Percentiles rank a stretch among this genome's conserved stretches.
These are phyloP conservation scores for Anthracocystis setariae DNA, from an alignment of 1,284 basidiomycete species.

Conservation along the genomic window DNA sequence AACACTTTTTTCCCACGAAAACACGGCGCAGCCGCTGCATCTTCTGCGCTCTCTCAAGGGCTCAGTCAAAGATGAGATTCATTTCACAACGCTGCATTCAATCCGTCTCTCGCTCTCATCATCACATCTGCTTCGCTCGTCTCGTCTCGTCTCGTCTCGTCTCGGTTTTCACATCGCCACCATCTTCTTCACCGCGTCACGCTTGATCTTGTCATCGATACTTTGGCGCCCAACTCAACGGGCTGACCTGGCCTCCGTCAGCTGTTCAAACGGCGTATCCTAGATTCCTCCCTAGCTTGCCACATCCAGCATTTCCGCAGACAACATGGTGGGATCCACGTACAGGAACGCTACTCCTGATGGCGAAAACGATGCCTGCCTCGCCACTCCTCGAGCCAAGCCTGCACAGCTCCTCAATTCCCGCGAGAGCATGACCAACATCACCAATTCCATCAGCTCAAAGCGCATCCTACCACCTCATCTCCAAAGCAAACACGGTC, in stretches of 20 bases:
- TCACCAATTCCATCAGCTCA: slow-evolving; percentile 37
- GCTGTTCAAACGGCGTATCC: no score
- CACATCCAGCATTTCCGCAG: not conserved
- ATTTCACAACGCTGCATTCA: no score
- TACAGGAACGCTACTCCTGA: slow-evolving; percentile 35
- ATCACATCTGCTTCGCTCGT: no score
- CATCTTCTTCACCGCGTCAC: no score
- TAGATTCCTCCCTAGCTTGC: not conserved
- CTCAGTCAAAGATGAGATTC: no score
- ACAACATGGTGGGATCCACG: slow-evolving; percentile 20
- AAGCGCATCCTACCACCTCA: slow-evolving; percentile 37
- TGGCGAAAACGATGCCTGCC: slow-evolving; percentile 28
- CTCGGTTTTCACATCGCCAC: no score
- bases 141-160: no score
- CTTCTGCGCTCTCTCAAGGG: no score
- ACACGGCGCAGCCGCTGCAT: no score
- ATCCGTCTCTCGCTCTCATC: no score
- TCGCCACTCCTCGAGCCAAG: slow-evolving; percentile 33
- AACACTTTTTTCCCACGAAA: no score
- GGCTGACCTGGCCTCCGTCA: not conserved
- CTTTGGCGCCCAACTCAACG: not conserved
- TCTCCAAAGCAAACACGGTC: slow-evolving; percentile 19
- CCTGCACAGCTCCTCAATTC: slow-evolving; percentile 10
- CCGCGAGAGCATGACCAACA: slow-evolving; percentile 40
- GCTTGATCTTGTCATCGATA: not conserved